Base-by-base conservation (phyloP, 1,139 yeast species). In the Magnusiomyces sp. region DNA sequence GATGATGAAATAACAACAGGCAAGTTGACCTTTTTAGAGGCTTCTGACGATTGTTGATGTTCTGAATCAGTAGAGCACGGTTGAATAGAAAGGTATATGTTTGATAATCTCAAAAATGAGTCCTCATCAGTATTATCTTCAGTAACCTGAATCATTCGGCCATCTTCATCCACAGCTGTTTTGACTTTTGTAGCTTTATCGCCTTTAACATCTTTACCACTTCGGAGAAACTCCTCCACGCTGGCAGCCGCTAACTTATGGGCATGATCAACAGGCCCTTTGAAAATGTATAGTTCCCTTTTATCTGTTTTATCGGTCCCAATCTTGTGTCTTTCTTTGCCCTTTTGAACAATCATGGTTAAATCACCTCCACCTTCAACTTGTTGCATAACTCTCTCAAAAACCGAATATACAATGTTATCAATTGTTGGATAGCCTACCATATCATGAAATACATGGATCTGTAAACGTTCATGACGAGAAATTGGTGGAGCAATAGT, bases 221-320 rank as follows among this genome's bases (percentile, higher is more conserved):
- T 50, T 40, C 56, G 50, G 42, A 55, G 75, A 23, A 84, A 79
- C 52, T 80, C 80, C 45, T 89, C 96, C 58, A 90, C 74, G 63
- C 88, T 89, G 5, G 97, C 97, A 59, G 79, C 74, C 43, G 95
- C 85, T 54, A 90, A 75, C 64, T 90, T 90, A 60, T 85, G 94
- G n/a, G 95, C 97, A 62, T 87, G 95, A 45, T 80, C 77, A 2
- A 80, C 62, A 55, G 85, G 83, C 7, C 97, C 97, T 45, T 76
- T 71, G 62, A 89, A 87, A 59, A 87, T 67, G 56, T 83, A 83
- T 62, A 90, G 74, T 51, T 78, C 77, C 36, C 78, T 71, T 43
- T 61, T 64, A 43, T 67, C 67, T 20, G 58, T 64, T 10, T 56
- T 55, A 48, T 68, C 70, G 2, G 70, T 62, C 11, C 66, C 72